Base-by-base conservation (phyloP, 106 monocot species). In the Apostasia ramifera region DNA sequence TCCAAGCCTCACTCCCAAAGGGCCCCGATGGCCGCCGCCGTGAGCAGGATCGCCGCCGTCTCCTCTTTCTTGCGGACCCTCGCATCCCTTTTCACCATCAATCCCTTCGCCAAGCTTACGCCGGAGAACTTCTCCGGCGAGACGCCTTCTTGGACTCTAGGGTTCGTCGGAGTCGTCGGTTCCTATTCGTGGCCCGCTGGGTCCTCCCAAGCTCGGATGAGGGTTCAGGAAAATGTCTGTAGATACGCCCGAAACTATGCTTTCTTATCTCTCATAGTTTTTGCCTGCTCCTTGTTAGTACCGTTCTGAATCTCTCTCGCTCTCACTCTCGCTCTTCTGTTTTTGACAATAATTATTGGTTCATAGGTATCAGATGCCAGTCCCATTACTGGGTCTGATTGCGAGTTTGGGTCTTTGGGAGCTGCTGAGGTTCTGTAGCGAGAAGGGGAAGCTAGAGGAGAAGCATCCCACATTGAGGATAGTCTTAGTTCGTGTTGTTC, bases 191-290 rank as follows among this genome's bases (percentile, higher is more conserved):
- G 79, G 84, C 95, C 95, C 9, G 76, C 75, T 4, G 88, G 77
- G 1, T 74, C 95, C 2, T 48, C 87, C 2, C 86, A 85, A 72
- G 89, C 92, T 38, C 56, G 89, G 57, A 81, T 97, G 87, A 63
- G 97, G 52, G 85, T 83, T 42, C 97, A 89, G 72, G 97, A 97
- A 83, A 97, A 97, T 71, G 92, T 97, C 47, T 80, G 81, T 13
- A 78, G 81, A 8, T 92, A 89, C 53, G 92, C 80, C n/a, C 74
- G 77, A 44, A 92, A 92, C 74, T 92, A 97, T 56, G 78, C 80
- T 41, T 64, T 64, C 53, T 80, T 93, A 6, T 69, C 70, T 8
- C 55, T 93, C 44, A 59, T 95, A 43, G 57, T 92, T 73, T 70
- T 97, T 57, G 82, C 87, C 2, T 92, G 86, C 78, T 81, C 91